Evolutionary conservation across 1,284 basidiomycete genomes (phyloP), one percentile per base, ranked within the genome.

Genomic region (Fomes fomentarius): DNA sequence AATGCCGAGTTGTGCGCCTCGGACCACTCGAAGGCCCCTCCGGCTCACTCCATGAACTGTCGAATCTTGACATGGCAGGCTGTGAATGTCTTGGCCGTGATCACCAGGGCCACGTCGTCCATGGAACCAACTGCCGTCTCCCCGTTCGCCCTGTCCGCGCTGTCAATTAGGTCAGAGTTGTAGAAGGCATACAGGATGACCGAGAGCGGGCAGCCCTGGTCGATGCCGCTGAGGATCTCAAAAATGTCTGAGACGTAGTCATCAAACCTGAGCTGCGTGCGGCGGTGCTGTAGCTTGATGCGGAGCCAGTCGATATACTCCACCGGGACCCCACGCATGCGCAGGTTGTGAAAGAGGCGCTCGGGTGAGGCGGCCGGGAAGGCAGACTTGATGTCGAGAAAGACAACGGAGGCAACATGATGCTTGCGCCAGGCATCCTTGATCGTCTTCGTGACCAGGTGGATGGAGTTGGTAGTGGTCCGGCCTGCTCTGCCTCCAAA

Each of bases 321-420:
- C 12, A 33, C 25, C 1, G 72, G 73, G 1, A 74, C 49, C 0
- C 72, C n/a, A n/a, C n/a, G n/a, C n/a, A n/a, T n/a, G n/a, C n/a
- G n/a, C n/a, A n/a, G n/a, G n/a, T n/a, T n/a, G n/a, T n/a, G n/a
- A n/a, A n/a, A n/a, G n/a, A n/a, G n/a, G n/a, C n/a, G n/a, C n/a
- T n/a, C n/a, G n/a, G n/a, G n/a, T n/a, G n/a, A n/a, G n/a, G n/a
- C n/a, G n/a, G n/a, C n/a, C n/a, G n/a, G n/a, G n/a, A n/a, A 79
- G 0, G 75, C 74, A 0, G 68, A 71, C 60, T 75, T 67, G 14
- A 78, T 66, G 56, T 78, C 74, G 2, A 76, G 65, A 52, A 75
- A 74, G 1, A 78, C 52, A 0, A 64, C 62, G 0, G 67, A 63
- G 0, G 65, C 73, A 0, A 73, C 74, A 19, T 73, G 58, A 0